phyloP scores from a whole-genome alignment of 345 rosid species.

The Kernera saxatilis region DNA sequence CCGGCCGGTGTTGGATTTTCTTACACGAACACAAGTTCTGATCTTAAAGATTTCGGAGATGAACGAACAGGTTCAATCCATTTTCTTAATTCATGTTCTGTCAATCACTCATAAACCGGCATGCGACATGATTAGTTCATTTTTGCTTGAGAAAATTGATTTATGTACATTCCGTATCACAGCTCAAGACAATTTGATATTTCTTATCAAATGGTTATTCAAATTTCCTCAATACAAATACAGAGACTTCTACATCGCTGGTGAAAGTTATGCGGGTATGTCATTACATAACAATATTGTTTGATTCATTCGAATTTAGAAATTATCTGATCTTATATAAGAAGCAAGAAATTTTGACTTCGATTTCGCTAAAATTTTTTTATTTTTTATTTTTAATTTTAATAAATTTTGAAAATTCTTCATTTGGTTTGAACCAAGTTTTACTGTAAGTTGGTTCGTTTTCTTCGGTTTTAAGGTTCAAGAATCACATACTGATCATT shows the following conservation, averaged over 20 bases:
- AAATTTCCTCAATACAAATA: slow-evolving; percentile 81
- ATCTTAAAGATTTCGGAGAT: slow-evolving; percentile 71
- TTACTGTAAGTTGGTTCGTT: neutral
- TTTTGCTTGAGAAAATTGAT: neutral
- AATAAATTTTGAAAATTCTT: too few relatives aligned
- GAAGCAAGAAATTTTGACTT: neutral
- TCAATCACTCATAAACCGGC: neutral
- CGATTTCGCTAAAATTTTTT: too few relatives aligned
- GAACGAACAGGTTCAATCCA: slow-evolving; percentile 52
- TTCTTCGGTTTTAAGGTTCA: neutral
- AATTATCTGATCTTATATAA: neutral
- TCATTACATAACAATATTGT: neutral
- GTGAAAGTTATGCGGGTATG: slow-evolving; percentile 93
- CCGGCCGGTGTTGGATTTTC: slow-evolving; percentile 98
- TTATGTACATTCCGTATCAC: slow-evolving; percentile 14
- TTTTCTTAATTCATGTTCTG: neutral
- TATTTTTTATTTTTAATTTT: too few relatives aligned
- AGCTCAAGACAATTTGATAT: slow-evolving; percentile 77
- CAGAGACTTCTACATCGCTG: slow-evolving; percentile 78
- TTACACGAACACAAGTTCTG: slow-evolving; percentile 72
- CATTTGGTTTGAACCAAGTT: neutral
- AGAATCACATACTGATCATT: neutral
- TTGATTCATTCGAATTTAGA: neutral
- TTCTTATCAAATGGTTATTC: slow-evolving; percentile 75
- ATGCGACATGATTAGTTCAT: neutral